phyloP scores from a whole-genome alignment of 306 rosid genomes.

The Glycine soja region DNA sequence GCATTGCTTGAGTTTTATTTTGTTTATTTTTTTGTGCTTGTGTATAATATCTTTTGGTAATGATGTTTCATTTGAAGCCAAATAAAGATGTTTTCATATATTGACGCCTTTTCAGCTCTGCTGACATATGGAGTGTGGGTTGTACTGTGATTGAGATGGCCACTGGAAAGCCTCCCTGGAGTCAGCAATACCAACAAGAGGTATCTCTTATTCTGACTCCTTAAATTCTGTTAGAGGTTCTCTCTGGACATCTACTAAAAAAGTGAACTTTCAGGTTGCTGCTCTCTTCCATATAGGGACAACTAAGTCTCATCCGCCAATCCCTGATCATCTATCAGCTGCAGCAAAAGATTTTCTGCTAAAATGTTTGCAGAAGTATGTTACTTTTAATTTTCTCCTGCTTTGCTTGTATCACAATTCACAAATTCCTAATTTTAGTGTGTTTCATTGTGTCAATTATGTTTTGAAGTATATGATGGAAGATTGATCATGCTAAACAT shows the following conservation, averaged over 20 bases:
- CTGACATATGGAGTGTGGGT: slow-evolving; percentile 99
- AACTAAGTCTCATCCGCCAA: slow-evolving; percentile 98
- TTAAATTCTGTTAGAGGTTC: slow-evolving; percentile 33
- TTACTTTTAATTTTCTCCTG: slow-evolving; percentile 42
- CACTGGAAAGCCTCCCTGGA: slow-evolving; percentile 99
- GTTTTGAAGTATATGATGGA: slow-evolving; percentile 15
- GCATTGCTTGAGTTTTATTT: no score
- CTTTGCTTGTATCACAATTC: slow-evolving; percentile 1
- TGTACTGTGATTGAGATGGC: slow-evolving; percentile 99
- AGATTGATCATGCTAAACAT: slow-evolving; percentile 32
- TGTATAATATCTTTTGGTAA: no score
- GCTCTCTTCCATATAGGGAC: slow-evolving; percentile 97
- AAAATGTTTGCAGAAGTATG: slow-evolving; percentile 93
- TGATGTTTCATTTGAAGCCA: background rate
- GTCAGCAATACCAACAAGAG: slow-evolving; percentile 97
- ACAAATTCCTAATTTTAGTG: slow-evolving; percentile 19
- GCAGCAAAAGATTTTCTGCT: slow-evolving; percentile 94
- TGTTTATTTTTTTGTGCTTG: no score
- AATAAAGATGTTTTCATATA: slow-evolving; percentile 35
- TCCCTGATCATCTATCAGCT: slow-evolving; percentile 87
- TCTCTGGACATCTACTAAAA: slow-evolving; percentile 51
- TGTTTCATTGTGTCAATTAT: slow-evolving; percentile 10
- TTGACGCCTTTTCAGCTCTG: slow-evolving; percentile 72
- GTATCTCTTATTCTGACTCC: slow-evolving; percentile 51
- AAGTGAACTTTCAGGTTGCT: slow-evolving; percentile 77